Conservation (phyloP, 805 yeast species). For the Schwanniomyces sp. region DNA sequence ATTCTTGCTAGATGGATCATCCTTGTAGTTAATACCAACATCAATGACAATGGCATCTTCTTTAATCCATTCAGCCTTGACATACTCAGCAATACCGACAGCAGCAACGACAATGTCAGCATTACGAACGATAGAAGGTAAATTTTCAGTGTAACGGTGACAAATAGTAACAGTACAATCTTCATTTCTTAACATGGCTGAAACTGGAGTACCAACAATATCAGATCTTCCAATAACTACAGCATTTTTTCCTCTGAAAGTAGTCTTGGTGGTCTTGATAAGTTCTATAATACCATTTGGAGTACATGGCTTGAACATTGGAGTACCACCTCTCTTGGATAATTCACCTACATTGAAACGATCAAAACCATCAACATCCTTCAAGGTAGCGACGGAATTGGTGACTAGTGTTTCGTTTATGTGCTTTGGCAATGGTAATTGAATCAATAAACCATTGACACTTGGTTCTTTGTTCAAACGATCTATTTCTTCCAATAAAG, state of each 20-base stretch:
- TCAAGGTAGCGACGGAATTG: slow-evolving; percentile 72
- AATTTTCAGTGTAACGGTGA: slow-evolving; percentile 70
- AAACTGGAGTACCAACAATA: slow-evolving; percentile 93
- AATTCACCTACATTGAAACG: slow-evolving; percentile 87
- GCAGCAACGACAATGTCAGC: slow-evolving; percentile 95
- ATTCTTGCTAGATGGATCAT: slow-evolving; percentile 69
- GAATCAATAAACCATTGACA: slow-evolving; percentile 86
- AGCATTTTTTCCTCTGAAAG: slow-evolving; percentile 75
- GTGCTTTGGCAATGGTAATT: slow-evolving; percentile 83
- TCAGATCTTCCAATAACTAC: slow-evolving; percentile 95
- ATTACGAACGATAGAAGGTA: slow-evolving; percentile 52
- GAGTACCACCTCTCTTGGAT: slow-evolving; percentile 80
- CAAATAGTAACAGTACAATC: slow-evolving; percentile 88
- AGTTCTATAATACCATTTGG: slow-evolving; percentile 90
- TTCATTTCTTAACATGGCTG: slow-evolving; percentile 72
- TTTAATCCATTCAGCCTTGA: slow-evolving; percentile 87
- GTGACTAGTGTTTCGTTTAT: slow-evolving; percentile 80
- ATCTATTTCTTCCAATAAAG: slow-evolving; percentile 57
- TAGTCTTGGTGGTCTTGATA: slow-evolving; percentile 66
- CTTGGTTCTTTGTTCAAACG: slow-evolving; percentile 68
- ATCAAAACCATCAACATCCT: slow-evolving; percentile 96
- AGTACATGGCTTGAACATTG: slow-evolving; percentile 88
- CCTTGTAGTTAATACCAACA: slow-evolving; percentile 90
- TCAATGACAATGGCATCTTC: slow-evolving; percentile 84
- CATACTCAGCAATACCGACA: slow-evolving; percentile 81